These are phyloP conservation scores for Penicillium sp. DNA, from an alignment of 2,329 filamentous ascomycete genomes.

Conservation along the genomic window DNA sequence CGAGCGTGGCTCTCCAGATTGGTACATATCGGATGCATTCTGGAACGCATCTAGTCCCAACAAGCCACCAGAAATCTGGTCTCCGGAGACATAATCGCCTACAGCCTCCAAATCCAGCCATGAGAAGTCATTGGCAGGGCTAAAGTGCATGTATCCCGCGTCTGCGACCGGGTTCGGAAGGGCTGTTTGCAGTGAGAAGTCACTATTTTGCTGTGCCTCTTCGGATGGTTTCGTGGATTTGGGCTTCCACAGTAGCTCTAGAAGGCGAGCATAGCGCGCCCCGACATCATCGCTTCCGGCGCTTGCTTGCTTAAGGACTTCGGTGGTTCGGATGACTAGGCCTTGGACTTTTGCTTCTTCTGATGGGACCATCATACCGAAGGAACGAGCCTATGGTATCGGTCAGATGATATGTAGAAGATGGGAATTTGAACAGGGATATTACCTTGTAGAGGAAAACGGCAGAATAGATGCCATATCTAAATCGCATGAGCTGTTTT, in stretches of 20 bases:
- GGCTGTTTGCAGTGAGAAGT: slow-evolving; percentile 32
- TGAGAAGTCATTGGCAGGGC: slow-evolving; percentile 57
- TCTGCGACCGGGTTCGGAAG: slow-evolving; percentile 37
- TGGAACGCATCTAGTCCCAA: slow-evolving; percentile 38
- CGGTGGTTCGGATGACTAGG: slow-evolving; percentile 58
- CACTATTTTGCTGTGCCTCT: slow-evolving; percentile 32
- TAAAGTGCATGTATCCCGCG: slow-evolving; percentile 39
- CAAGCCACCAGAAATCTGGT: slow-evolving; percentile 39
- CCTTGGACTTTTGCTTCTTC: slow-evolving; percentile 57
- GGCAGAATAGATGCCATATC: slow-evolving; percentile 58
- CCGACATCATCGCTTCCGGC: slow-evolving; percentile 59
- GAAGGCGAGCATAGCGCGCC: slow-evolving; percentile 59
- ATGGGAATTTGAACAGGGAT: not conserved
- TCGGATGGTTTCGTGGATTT: slow-evolving; percentile 27
- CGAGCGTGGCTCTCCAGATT: slow-evolving; percentile 31
- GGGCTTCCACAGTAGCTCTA: slow-evolving; percentile 60
- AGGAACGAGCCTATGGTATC: slow-evolving; percentile 50
- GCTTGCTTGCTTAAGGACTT: slow-evolving; percentile 59
- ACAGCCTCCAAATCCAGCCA: slow-evolving; percentile 62
- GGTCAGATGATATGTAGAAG: not conserved
- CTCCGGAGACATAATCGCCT: slow-evolving; percentile 55
- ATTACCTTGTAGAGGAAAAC: slow-evolving; percentile 64
- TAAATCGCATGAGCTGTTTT: slow-evolving; percentile 19
- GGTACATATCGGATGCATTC: slow-evolving; percentile 30
- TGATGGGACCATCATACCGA: slow-evolving; percentile 56